phyloP scores from a whole-genome alignment of 1,139 yeast genomes.

The Candida buenavistaensis region DNA sequence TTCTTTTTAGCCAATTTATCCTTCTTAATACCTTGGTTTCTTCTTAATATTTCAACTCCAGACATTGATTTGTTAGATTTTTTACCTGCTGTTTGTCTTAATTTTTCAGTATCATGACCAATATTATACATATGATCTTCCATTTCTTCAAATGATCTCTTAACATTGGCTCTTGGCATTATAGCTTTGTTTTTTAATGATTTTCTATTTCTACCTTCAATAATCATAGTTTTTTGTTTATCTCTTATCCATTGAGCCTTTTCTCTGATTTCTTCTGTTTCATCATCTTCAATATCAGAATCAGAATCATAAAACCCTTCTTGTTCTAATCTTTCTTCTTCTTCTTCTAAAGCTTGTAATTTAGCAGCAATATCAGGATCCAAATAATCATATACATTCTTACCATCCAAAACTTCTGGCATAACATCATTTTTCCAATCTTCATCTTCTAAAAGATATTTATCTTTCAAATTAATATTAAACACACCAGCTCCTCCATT shows the following conservation, averaged over 20 bases:
- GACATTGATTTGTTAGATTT: slow-evolving; percentile 42
- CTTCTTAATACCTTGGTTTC: slow-evolving; percentile 49
- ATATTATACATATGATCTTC: slow-evolving; percentile 85
- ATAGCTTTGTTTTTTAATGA: slow-evolving; percentile 84
- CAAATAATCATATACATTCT: slow-evolving; percentile 94
- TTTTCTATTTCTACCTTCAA: slow-evolving; percentile 85
- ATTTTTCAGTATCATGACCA: slow-evolving; percentile 80
- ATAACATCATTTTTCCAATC: slow-evolving; percentile 97
- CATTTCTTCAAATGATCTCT: slow-evolving; percentile 76
- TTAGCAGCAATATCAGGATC: slow-evolving; percentile 95
- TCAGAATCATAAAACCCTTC: slow-evolving; percentile 97
- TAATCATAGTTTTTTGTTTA: slow-evolving; percentile 90
- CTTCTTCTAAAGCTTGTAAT: slow-evolving; percentile 92
- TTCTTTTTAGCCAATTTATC: slow-evolving; percentile 49
- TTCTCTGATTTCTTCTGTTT: slow-evolving; percentile 69
- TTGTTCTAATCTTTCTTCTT: slow-evolving; percentile 87
- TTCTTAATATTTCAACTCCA: slow-evolving; percentile 75
- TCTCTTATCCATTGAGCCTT: slow-evolving; percentile 96
- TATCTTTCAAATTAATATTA: slow-evolving; percentile 90
- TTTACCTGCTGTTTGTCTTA: slow-evolving; percentile 50
- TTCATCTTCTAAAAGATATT: slow-evolving; percentile 87
- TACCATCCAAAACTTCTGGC: slow-evolving; percentile 97
- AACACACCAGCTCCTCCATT: slow-evolving; percentile 99
- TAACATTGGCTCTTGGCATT: slow-evolving; percentile 88
- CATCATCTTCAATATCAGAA: slow-evolving; percentile 57